A percentile compares a stretch with the other conserved stretches of the same genome.
Evolutionary conservation across 2,329 filamentous ascomycete genomes (phyloP).

Genomic region (Coniella vitis): DNA sequence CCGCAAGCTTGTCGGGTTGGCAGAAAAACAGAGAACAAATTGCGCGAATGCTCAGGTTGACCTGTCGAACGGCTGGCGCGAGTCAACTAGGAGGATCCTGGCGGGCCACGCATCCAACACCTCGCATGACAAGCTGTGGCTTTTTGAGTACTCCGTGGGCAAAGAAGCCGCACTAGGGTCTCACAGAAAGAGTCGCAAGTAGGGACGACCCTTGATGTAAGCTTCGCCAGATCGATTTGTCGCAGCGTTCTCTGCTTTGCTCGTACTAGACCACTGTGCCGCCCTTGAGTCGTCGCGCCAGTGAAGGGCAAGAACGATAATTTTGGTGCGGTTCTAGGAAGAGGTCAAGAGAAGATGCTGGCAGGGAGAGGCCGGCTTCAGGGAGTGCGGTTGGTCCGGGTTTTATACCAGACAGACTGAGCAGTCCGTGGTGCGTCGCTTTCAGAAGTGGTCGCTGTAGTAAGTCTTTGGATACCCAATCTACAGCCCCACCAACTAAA

Average conservation of each 20-base stretch:
- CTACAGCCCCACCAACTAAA: conserved; percentile 10
- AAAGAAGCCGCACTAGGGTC: conserved; percentile 35
- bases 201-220: conserved; percentile 12
- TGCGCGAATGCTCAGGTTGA: conserved; percentile 18
- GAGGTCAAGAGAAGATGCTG: conserved; percentile 12
- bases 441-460: conserved; percentile 10
- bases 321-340: conserved; percentile 13
- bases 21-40: conserved; percentile 20
- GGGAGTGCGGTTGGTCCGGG: conserved; percentile 14
- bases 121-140: conserved; percentile 16
- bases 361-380: conserved; percentile 17
- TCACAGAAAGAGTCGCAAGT: conserved; percentile 22
- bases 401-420: conserved; percentile 10
- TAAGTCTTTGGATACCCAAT: conserved; percentile 13
- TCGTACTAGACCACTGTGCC: conserved; percentile 12
- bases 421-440: conserved; percentile 12
- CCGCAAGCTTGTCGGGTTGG: conserved; percentile 15
- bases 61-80: conserved; percentile 18
- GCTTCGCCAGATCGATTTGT: conserved; percentile 12
- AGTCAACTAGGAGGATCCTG: conserved; percentile 22
- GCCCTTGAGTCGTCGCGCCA: conserved; percentile 10
- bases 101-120: conserved; percentile 18
- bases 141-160: conserved; percentile 21
- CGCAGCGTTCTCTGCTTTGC: conserved; percentile 15
- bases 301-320: conserved; percentile 11